A percentile compares a stretch with the other conserved stretches of the same genome.
phyloP scores from a whole-genome alignment of 1,284 basidiomycete species.

The Ganoderma sinense region DNA sequence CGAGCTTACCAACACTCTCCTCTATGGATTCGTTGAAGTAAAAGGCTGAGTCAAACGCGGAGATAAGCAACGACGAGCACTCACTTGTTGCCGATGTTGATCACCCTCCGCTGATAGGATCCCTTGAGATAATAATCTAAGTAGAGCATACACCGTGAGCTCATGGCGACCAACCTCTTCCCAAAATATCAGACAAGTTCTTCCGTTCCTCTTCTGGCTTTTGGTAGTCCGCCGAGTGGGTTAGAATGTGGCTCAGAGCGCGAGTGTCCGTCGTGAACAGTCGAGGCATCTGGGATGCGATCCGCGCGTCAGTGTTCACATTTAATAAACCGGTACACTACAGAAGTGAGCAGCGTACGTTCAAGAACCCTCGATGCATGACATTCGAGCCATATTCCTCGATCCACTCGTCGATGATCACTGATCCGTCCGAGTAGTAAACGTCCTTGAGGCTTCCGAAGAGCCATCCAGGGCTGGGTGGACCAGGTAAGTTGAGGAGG shows the following conservation, averaged over 20 bases:
- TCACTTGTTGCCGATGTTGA: constrained; percentile 3
- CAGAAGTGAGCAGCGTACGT: constrained; percentile 41
- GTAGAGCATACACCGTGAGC: not conserved
- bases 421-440: constrained; percentile 42
- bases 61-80: not conserved
- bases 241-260: constrained; percentile 47
- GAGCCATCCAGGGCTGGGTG: constrained; percentile 54
- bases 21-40: not conserved
- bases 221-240: constrained; percentile 42
- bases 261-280: constrained; percentile 37
- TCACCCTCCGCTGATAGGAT: not conserved
- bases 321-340: too few species aligned
- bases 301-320: not conserved
- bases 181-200: constrained; percentile 42
- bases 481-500: constrained; percentile 56
- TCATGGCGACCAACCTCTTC: not conserved
- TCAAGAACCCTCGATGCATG: constrained; percentile 52
- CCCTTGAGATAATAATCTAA: constrained; percentile 35
- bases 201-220: constrained; percentile 39
- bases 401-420: constrained; percentile 60
- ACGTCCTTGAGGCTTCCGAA: constrained; percentile 61
- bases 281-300: not conserved
- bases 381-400: constrained; percentile 60
- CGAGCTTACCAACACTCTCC: not conserved
- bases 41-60: not conserved